These are phyloP conservation scores for Elsinoe batatas DNA, from an alignment of 2,329 filamentous ascomycete species.

Conservation along the genomic window DNA sequence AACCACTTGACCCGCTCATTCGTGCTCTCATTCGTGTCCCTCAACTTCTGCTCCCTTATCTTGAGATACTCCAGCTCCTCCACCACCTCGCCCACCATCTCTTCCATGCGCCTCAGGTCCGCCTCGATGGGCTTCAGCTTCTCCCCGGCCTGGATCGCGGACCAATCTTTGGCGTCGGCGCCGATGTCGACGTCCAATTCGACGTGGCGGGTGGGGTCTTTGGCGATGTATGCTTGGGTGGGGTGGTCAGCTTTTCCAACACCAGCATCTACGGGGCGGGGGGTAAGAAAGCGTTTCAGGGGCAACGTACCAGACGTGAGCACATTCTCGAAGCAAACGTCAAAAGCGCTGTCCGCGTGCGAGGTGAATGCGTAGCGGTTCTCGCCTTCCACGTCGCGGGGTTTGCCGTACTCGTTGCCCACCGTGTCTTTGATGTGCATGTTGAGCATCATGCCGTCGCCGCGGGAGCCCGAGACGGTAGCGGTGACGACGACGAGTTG, in stretches of 20 bases:
- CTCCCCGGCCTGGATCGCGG: slow-evolving; percentile 87
- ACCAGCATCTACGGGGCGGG: not conserved
- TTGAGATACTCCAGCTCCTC: slow-evolving; percentile 94
- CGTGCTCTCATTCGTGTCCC: slow-evolving; percentile 99
- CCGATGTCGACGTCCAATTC: slow-evolving; percentile 95
- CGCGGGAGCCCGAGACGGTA: slow-evolving; percentile 71
- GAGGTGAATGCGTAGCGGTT: slow-evolving; percentile 90
- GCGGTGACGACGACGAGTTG: slow-evolving; percentile 93
- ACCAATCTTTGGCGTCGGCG: slow-evolving; percentile 97
- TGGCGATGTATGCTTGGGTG: slow-evolving; percentile 28
- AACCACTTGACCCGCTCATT: slow-evolving; percentile 99
- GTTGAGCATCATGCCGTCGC: slow-evolving; percentile 87
- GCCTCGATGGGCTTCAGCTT: slow-evolving; percentile 97
- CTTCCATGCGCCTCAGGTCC: slow-evolving; percentile 85
- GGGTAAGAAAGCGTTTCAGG: not conserved
- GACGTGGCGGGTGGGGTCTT: slow-evolving; percentile 55
- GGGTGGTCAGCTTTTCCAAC: not conserved
- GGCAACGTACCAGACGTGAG: slow-evolving; percentile 55
- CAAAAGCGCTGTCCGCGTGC: slow-evolving; percentile 82
- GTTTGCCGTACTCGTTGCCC: slow-evolving; percentile 89
- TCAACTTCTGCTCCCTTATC: slow-evolving; percentile 78
- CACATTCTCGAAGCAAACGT: slow-evolving; percentile 91
- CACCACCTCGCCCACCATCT: slow-evolving; percentile 80
- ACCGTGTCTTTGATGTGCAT: slow-evolving; percentile 93
- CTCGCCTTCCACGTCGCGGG: slow-evolving; percentile 85